Conservation (phyloP, 192 early-diverging fungal genomes). For the Pilaira anomala region DNA sequence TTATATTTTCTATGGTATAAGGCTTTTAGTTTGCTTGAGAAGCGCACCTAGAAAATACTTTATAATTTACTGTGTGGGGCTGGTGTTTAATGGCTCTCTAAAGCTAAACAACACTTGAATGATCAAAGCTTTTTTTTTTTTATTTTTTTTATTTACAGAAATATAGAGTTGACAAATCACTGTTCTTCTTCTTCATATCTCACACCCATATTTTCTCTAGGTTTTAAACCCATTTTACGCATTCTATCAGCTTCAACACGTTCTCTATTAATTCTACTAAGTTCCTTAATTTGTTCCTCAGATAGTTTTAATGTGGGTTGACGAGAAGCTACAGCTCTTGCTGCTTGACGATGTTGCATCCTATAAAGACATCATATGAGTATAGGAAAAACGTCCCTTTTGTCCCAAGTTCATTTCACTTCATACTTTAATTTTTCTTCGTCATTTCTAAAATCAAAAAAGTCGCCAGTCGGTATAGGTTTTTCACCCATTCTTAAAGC, state of each 20-base stretch:
- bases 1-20: too few relatives aligned
- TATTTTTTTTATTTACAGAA: too few relatives aligned
- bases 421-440: constrained; percentile 45
- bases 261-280: constrained; percentile 41
- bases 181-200: constrained; percentile 41
- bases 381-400: neutral
- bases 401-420: neutral
- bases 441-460: constrained; percentile 48
- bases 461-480: constrained; percentile 9
- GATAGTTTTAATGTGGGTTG: constrained; percentile 28
- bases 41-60: too few relatives aligned
- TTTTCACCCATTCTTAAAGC: constrained; percentile 47
- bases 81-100: too few relatives aligned
- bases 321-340: constrained; percentile 16
- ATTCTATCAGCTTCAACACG: constrained; percentile 50
- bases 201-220: constrained; percentile 47
- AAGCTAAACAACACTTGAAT: too few relatives aligned
- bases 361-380: constrained; percentile 6
- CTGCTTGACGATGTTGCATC: constrained; percentile 25
- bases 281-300: constrained; percentile 44
- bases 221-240: constrained; percentile 49
- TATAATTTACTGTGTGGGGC: too few relatives aligned
- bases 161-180: neutral
- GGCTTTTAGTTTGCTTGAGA: too few relatives aligned
- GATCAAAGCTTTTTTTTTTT: too few relatives aligned